phyloP scores from a whole-genome alignment of 1,284 basidiomycete species.

The Macrocybe sp. region DNA sequence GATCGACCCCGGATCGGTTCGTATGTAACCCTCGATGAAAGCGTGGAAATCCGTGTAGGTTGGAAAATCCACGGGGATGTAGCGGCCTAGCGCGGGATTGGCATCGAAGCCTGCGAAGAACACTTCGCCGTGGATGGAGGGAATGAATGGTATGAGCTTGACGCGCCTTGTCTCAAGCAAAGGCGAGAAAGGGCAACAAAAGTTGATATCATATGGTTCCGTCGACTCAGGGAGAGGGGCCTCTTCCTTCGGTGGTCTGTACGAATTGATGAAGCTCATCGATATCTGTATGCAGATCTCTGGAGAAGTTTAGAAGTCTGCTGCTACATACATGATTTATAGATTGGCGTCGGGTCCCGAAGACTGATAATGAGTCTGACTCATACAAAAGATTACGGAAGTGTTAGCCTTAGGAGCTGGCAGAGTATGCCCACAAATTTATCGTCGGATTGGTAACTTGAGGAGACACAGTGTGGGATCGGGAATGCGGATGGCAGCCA shows the following conservation, averaged over 20 bases:
- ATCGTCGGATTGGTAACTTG: no score
- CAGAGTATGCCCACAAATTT: no score
- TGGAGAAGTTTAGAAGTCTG: neutral
- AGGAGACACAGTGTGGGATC: no score
- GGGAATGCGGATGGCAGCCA: no score
- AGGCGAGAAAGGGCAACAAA: constrained; percentile 26
- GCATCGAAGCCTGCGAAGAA: constrained; percentile 16
- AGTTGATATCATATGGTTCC: constrained; percentile 12
- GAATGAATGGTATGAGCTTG: constrained; percentile 34
- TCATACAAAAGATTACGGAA: no score
- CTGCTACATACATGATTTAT: no score
- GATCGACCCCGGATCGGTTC: constrained; percentile 13
- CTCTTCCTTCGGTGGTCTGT: neutral
- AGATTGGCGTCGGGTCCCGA: no score
- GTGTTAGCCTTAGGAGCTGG: no score
- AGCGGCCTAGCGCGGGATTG: constrained; percentile 14
- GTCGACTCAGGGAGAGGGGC: neutral
- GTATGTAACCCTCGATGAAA: constrained; percentile 15
- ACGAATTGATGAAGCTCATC: neutral
- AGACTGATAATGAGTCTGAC: no score
- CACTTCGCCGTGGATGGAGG: constrained; percentile 24
- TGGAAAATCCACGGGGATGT: constrained; percentile 18
- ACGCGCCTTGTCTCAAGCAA: constrained; percentile 32
- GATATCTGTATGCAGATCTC: neutral
- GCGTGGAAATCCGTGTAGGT: constrained; percentile 16